Evolutionary conservation across 2,329 filamentous ascomycete genomes (phyloP).

Genomic region (Cryphonectria radicalis): DNA sequence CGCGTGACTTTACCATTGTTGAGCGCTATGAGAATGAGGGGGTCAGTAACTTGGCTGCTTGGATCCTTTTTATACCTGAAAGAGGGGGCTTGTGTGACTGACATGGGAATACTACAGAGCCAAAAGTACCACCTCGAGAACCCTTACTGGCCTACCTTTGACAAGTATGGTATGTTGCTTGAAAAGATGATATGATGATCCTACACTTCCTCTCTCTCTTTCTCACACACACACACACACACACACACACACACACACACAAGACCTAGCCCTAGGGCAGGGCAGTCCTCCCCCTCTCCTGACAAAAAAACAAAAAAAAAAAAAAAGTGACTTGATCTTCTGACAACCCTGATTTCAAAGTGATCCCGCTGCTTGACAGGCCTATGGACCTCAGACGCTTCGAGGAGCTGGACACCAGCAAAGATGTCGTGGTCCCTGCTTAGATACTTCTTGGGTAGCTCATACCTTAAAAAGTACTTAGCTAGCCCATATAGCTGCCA

Average conservation of each 20-base stretch:
- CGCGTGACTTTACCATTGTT: conserved; percentile 73
- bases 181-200: not conserved
- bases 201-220: too few species aligned
- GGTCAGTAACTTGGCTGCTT: conserved; percentile 44
- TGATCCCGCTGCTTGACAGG: conserved; percentile 68
- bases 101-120: conserved; percentile 41
- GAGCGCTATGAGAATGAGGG: conserved; percentile 72
- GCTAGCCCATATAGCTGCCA: not conserved
- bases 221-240: not conserved
- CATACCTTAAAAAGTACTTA: too few species aligned
- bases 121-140: conserved; percentile 69
- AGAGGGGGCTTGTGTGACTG: conserved; percentile 9
- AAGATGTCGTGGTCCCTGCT: conserved; percentile 48
- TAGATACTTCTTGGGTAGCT: conserved; percentile 7
- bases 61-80: too few species aligned
- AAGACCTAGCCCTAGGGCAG: too few species aligned
- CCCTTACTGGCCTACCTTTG: conserved; percentile 77
- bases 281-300: not conserved
- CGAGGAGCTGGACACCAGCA: conserved; percentile 67
- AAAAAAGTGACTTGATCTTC: not conserved
- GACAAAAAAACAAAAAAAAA: too few species aligned
- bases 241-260: not conserved
- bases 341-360: conserved; percentile 36
- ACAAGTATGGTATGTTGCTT: conserved; percentile 56
- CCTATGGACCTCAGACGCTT: conserved; percentile 71